Conservation (phyloP, 1,284 basidiomycete species). For the Microbotryum violaceum region DNA sequence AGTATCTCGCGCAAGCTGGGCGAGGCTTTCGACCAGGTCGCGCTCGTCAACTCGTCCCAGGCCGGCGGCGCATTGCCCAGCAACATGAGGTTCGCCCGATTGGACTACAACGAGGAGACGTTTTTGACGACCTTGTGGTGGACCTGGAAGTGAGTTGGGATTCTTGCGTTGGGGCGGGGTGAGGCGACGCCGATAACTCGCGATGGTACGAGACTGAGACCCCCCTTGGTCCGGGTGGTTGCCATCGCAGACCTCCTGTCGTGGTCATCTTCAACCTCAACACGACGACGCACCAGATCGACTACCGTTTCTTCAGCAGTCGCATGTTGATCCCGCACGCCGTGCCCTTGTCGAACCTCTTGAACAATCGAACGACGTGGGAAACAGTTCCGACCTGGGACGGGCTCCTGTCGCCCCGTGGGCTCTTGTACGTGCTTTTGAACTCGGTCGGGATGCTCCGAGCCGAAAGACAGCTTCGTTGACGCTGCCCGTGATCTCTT, state of each 20-base stretch:
- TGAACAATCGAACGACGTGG: slow-evolving; percentile 13
- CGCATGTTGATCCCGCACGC: slow-evolving; percentile 16
- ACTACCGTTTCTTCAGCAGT: slow-evolving; percentile 30
- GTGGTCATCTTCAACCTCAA: slow-evolving; percentile 28
- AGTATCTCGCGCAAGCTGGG: slow-evolving; percentile 20
- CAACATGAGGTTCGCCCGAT: slow-evolving; percentile 23
- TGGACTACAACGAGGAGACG: slow-evolving; percentile 28
- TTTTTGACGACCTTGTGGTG: slow-evolving; percentile 23
- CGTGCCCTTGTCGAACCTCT: slow-evolving; percentile 3
- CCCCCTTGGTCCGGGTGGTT: neutral
- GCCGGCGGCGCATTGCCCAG: slow-evolving; percentile 18
- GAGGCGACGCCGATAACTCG: no score
- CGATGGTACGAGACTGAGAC: neutral
- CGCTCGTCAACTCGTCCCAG: slow-evolving; percentile 16
- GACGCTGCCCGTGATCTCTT: no score
- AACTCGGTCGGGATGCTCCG: no score
- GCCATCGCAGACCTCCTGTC: slow-evolving; percentile 21
- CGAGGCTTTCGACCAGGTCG: slow-evolving; percentile 16
- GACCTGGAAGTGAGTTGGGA: slow-evolving; percentile 24
- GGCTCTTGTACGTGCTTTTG: slow-evolving; percentile 11
- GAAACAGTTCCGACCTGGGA: slow-evolving; percentile 12
- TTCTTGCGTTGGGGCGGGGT: no score
- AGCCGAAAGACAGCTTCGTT: no score
- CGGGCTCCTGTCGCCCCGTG: slow-evolving; percentile 15
- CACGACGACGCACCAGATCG: slow-evolving; percentile 3